phyloP scores from a whole-genome alignment of 495 filamentous ascomycete species.

The Hypoxylon fragiforme region DNA sequence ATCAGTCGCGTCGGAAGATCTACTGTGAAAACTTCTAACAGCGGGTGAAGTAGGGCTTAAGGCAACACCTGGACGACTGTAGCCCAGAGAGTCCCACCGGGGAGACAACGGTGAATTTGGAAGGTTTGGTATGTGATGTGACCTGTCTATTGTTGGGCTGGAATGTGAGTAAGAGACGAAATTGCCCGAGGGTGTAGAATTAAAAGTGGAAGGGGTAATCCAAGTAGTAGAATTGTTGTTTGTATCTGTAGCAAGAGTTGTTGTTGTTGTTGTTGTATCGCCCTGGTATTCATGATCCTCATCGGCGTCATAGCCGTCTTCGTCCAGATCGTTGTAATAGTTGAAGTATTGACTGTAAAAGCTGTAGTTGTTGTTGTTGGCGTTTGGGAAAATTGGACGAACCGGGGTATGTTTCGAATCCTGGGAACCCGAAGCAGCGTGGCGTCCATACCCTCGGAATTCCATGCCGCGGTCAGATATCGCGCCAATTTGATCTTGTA shows the following conservation, averaged over 20 bases:
- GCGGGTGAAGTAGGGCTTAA: slow-evolving; percentile 30
- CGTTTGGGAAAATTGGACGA: slow-evolving; percentile 29
- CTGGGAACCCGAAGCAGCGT: slow-evolving; percentile 24
- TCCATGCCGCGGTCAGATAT: slow-evolving; percentile 30
- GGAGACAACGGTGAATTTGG: slow-evolving; percentile 42
- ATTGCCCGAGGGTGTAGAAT: slow-evolving; percentile 23
- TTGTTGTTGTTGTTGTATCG: slow-evolving; percentile 19
- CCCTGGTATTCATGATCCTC: slow-evolving; percentile 23
- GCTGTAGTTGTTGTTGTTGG: slow-evolving; percentile 17
- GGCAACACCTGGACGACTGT: slow-evolving; percentile 18
- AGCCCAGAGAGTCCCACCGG: slow-evolving; percentile 49
- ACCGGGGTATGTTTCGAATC: slow-evolving; percentile 34
- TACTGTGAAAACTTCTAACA: slow-evolving; percentile 17
- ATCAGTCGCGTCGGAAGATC: slow-evolving; percentile 31
- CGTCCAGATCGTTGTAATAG: slow-evolving; percentile 2
- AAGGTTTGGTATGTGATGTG: slow-evolving; percentile 27
- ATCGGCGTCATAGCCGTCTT: slow-evolving; percentile 27
- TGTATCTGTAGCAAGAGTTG: too few relatives aligned
- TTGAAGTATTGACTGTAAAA: slow-evolving; percentile 6
- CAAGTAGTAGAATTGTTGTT: slow-evolving; percentile 24
- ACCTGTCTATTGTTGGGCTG: slow-evolving; percentile 25
- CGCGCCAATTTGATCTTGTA: slow-evolving; percentile 13
- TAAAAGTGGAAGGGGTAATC: slow-evolving; percentile 29
- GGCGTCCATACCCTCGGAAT: slow-evolving; percentile 23
- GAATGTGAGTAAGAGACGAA: slow-evolving; percentile 27